Evolutionary conservation across 345 rosid genomes (phyloP), one percentile per base, ranked within the genome.

Genomic region (Linum lewisii): DNA sequence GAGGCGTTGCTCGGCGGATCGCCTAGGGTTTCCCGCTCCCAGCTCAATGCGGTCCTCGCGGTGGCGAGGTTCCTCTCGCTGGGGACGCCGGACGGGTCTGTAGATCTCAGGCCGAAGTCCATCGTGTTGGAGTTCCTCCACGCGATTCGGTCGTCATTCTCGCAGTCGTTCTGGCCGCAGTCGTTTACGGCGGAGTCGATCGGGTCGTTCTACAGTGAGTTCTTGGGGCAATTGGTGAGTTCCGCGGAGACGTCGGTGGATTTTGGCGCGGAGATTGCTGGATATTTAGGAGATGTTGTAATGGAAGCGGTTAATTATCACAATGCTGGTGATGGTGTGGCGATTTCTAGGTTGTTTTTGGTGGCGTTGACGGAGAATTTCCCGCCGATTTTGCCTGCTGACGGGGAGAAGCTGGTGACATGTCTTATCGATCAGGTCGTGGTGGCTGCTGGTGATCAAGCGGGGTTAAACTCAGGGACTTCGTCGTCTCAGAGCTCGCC

Each of bases 41-140:
- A 94, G 68, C 96, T 94, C 83, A 81, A 85, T 77, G 96, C 96
- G 2, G 82, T 81, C 22, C 85, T 94, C 53, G 97, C 86, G 16
- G 82, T 90, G 21, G 72, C 90, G 26, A 74, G 96, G 24, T 87
- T 90, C 71, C 81, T 90, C 51, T 85, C 97, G 8, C 82, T 72
- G 51, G 75, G 85, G 25, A 72, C 78, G 16, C 18, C 47, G 3
- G 47, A 42, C 0, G 77, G 71, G 36, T 63, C 64, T 13, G 60
- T 72, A 38, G 96, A 87, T 26, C 77, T 66, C 32, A 74, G 86
- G 37, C 82, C 97, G 18, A 73, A 81, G 68, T 75, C 83, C 55
- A 75, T 78, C 47, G 71, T 81, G 8, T 69, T 84, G 50, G 97
- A 84, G 51, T 94, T 87, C 69, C 68, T 87, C 58, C 83, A 79